Evolutionary conservation across 1,139 yeast species (phyloP).

Genomic region (Blastobotrys elegans): DNA sequence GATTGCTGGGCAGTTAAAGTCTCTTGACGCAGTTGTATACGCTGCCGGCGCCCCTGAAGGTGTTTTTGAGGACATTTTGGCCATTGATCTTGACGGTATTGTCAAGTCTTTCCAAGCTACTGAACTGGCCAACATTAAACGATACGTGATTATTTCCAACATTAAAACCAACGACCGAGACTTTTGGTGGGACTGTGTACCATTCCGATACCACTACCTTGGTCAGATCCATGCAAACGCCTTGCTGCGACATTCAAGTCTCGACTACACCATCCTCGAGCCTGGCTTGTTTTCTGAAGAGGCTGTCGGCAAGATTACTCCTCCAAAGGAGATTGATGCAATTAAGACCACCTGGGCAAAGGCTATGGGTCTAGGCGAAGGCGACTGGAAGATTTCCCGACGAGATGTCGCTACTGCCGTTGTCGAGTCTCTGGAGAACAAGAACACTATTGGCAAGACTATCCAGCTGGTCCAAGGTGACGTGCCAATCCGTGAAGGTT

Average conservation of each 20-base stretch:
- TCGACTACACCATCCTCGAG: slow-evolving; percentile 49
- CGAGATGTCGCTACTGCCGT: too few relatives aligned
- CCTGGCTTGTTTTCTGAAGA: slow-evolving; percentile 45
- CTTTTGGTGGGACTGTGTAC: slow-evolving; percentile 33
- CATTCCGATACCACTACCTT: slow-evolving; percentile 41
- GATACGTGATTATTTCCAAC: background rate
- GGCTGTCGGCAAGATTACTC: too few relatives aligned
- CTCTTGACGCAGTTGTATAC: background rate
- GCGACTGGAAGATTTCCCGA: too few relatives aligned
- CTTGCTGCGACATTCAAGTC: slow-evolving; percentile 38
- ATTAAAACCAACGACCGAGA: slow-evolving; percentile 46
- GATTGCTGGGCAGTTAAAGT: background rate
- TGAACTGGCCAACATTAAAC: background rate
- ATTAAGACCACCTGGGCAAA: too few relatives aligned
- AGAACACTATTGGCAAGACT: too few relatives aligned
- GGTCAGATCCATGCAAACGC: slow-evolving; percentile 56
- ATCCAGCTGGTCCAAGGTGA: too few relatives aligned
- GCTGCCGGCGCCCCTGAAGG: background rate
- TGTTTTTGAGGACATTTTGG: background rate
- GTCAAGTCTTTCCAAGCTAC: background rate
- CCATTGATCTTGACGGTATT: background rate
- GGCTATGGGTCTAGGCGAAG: too few relatives aligned
- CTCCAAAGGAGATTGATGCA: too few relatives aligned
- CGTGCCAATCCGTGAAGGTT: too few relatives aligned
- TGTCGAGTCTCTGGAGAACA: too few relatives aligned